Evolutionary conservation across 2,329 filamentous ascomycete genomes (phyloP), one percentile per base, ranked within the genome.

Genomic region (Neofusicoccum cordaticola): DNA sequence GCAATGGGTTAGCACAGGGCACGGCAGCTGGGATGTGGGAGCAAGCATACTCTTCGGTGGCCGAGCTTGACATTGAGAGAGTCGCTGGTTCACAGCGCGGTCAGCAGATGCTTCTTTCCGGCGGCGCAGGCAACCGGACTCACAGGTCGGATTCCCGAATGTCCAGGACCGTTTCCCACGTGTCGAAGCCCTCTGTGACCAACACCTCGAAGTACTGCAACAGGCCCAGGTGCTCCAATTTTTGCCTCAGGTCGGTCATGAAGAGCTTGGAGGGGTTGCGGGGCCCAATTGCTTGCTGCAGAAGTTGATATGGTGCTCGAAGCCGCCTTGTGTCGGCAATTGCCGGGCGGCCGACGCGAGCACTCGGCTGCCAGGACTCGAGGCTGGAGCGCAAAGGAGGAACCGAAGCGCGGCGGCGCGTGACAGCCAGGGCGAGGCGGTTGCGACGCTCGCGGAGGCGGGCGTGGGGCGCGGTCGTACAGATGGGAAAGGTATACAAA

Each of bases 81-180:
- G 79, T 91, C 90, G 66, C 89, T 91, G 65, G 27, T 48, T 62
- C 17, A 31, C 13, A 13, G 7, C 12, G 8, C 15, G 1, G 35
- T 61, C 15, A 67, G 67, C 71, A 35, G 67, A 35, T 12, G 13
- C 22, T 4, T 15, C 56, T 1, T 47, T 12, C 9, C 12, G 15
- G 19, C 11, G 57, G 22, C 37, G 7, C 27, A 19, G 15, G 35
- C 5, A 39, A 13, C n/a, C 3, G 8, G 3, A 60, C 88, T 75
- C 77, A 92, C 89, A 95, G 82, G 72, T 95, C 91, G 27, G 90
- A 90, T 77, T 94, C 91, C 66, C 91, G 92, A 62, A 95, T 93
- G 73, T 94, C 91, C 58, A 93, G 82, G 63, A 94, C 88, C 0
- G 89, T 93, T 39, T 92, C 90, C 91, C 91, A 94, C 11, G 88